phyloP scores from a whole-genome alignment of 2,329 filamentous ascomycete species.

The Botrytis elliptica region DNA sequence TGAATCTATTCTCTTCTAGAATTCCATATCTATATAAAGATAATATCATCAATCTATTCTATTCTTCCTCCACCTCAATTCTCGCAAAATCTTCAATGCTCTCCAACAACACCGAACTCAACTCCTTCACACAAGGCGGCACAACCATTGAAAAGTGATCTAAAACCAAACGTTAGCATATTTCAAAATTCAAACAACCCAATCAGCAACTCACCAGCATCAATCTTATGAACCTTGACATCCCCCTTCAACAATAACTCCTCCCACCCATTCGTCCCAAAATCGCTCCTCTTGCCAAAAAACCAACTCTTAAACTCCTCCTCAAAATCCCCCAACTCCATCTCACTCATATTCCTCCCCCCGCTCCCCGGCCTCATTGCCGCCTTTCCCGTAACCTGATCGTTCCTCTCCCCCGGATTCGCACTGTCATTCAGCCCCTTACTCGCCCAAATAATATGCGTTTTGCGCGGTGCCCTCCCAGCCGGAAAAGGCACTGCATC shows the following conservation, averaged over 20 bases:
- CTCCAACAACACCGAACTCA: background rate
- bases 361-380: background rate
- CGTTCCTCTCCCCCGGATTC: background rate
- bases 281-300: background rate
- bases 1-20: background rate
- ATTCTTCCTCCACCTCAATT: background rate
- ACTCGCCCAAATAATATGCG: background rate
- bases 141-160: background rate
- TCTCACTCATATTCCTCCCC: background rate
- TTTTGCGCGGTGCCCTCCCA: background rate
- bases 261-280: background rate
- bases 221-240: background rate
- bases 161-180: background rate
- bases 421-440: background rate
- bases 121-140: background rate
- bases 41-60: background rate
- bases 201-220: background rate
- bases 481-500: too few species aligned
- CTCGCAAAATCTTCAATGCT: background rate
- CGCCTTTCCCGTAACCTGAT: background rate
- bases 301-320: background rate
- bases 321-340: background rate
- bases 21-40: background rate
- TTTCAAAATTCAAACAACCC: background rate
- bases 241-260: background rate